phyloP scores from a whole-genome alignment of 2,329 filamentous ascomycete genomes.

The Talaromyces rugulosus region DNA sequence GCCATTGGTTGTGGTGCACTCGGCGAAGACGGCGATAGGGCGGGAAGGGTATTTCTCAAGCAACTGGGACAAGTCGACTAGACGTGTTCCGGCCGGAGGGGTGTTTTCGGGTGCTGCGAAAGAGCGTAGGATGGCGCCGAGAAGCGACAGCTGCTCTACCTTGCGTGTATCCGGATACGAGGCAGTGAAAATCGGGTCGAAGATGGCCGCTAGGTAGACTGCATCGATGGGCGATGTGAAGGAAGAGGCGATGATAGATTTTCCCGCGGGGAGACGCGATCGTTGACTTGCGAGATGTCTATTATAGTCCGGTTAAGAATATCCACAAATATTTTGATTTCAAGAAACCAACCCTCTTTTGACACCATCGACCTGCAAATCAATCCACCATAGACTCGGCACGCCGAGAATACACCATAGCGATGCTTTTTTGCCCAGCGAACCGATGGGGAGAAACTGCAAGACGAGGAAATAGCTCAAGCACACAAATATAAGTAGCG shows the following conservation, averaged over 20 bases:
- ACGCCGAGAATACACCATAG: constrained; percentile 85
- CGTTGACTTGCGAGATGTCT: constrained; percentile 68
- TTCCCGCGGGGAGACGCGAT: constrained; percentile 70
- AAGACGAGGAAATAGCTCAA: constrained; percentile 73
- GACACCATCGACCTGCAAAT: constrained; percentile 96
- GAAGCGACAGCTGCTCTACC: constrained; percentile 72
- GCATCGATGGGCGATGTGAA: constrained; percentile 92
- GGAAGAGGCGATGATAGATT: constrained; percentile 81
- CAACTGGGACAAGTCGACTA: constrained; percentile 62
- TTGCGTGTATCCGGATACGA: constrained; percentile 71
- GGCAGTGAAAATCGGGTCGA: constrained; percentile 89
- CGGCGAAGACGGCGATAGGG: constrained; percentile 82
- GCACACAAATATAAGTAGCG: constrained; percentile 66
- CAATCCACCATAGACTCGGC: constrained; percentile 96
- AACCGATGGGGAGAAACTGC: constrained; percentile 72
- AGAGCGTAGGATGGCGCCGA: constrained; percentile 69
- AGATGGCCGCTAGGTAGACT: constrained; percentile 90
- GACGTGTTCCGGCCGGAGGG: constrained; percentile 43
- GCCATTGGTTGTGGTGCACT: constrained; percentile 92
- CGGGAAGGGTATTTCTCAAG: constrained; percentile 65
- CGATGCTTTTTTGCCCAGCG: constrained; percentile 70
- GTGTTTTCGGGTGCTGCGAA: constrained; percentile 56
- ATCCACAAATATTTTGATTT: neutral
- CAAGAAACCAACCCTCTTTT: constrained; percentile 65
- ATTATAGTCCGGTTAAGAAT: neutral